phyloP scores from a whole-genome alignment of 75 land plant species.

The Sequoia sempervirens region DNA sequence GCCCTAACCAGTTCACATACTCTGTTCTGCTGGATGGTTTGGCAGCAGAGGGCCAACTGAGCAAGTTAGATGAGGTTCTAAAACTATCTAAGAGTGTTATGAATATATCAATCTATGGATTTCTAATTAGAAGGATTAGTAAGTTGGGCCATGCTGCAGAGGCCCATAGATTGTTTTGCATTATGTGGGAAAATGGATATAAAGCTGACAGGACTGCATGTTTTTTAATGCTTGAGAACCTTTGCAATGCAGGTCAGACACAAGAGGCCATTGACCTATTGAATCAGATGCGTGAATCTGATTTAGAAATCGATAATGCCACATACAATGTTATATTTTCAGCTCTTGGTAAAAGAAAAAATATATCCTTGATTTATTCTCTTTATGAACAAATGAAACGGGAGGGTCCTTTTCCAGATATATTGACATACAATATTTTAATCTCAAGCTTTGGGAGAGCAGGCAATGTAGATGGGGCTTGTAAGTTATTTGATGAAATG shows the following conservation, averaged over 20 bases:
- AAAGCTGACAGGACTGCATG: slow-evolving; percentile 52
- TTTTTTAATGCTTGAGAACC: slow-evolving; percentile 64
- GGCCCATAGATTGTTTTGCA: slow-evolving; percentile 63
- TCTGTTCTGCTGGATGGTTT: slow-evolving; percentile 61
- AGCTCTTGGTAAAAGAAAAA: slow-evolving; percentile 59
- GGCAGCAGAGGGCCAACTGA: slow-evolving; percentile 55
- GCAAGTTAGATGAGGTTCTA: slow-evolving; percentile 51
- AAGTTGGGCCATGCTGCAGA: slow-evolving; percentile 56
- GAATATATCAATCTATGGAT: slow-evolving; percentile 53
- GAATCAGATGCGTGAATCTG: slow-evolving; percentile 57
- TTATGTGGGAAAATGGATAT: slow-evolving; percentile 55
- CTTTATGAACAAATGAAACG: slow-evolving; percentile 57
- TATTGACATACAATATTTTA: slow-evolving; percentile 74
- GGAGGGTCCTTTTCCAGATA: slow-evolving; percentile 59
- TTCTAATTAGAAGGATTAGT: slow-evolving; percentile 44
- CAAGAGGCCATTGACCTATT: slow-evolving; percentile 67
- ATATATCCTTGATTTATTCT: slow-evolving; percentile 24
- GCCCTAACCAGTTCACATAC: slow-evolving; percentile 81
- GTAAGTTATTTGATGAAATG: slow-evolving; percentile 67
- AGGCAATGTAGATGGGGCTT: slow-evolving; percentile 50
- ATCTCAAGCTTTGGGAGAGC: slow-evolving; percentile 68
- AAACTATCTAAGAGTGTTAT: slow-evolving; percentile 54
- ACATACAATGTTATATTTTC: slow-evolving; percentile 60
- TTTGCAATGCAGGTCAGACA: slow-evolving; percentile 68
- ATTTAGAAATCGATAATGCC: slow-evolving; percentile 30